phyloP scores from a whole-genome alignment of 2,329 filamentous ascomycete species.

The Fusarium siculi region DNA sequence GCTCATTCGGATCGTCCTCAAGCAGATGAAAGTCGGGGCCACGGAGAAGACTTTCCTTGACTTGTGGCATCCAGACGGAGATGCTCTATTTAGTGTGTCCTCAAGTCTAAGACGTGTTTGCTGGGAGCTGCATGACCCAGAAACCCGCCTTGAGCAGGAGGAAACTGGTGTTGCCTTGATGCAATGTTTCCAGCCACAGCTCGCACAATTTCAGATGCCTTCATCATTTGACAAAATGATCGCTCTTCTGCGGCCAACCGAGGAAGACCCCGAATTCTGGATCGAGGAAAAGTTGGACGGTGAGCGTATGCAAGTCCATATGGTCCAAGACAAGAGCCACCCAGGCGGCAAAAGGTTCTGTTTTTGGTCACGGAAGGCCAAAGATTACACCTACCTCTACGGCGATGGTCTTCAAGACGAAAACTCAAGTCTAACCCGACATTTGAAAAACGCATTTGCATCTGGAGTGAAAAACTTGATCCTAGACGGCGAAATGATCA shows the following conservation, averaged over 20 bases:
- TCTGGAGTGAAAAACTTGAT: conserved; percentile 85
- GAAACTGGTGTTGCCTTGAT: conserved; percentile 82
- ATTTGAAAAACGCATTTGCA: conserved; percentile 81
- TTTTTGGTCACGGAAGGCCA: conserved; percentile 96
- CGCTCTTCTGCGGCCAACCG: conserved; percentile 69
- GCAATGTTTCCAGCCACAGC: conserved; percentile 96
- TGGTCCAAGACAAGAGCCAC: conserved; percentile 75
- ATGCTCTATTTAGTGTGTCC: conserved; percentile 86
- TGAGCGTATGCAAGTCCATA: conserved; percentile 96
- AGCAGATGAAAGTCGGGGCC: conserved; percentile 78
- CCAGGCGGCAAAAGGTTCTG: conserved; percentile 79
- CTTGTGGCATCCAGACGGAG: conserved; percentile 82
- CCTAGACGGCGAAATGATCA: conserved; percentile 98
- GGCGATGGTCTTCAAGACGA: conserved; percentile 80
- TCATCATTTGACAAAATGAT: conserved; percentile 83
- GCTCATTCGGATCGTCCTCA: conserved; percentile 92
- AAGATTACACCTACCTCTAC: conserved; percentile 96
- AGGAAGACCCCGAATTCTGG: conserved; percentile 85
- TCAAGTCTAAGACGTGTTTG: conserved; percentile 91
- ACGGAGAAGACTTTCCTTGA: conserved; percentile 91
- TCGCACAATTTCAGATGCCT: conserved; percentile 90
- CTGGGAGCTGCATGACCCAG: conserved; percentile 87
- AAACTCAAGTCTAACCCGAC: conserved; percentile 80
- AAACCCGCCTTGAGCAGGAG: conserved; percentile 77
- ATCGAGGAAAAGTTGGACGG: conserved; percentile 98